A percentile compares a stretch with the other conserved stretches of the same genome.
Conservation (phyloP, 371 early-diverging fungal species). For the Haplosporangium sp. region DNA sequence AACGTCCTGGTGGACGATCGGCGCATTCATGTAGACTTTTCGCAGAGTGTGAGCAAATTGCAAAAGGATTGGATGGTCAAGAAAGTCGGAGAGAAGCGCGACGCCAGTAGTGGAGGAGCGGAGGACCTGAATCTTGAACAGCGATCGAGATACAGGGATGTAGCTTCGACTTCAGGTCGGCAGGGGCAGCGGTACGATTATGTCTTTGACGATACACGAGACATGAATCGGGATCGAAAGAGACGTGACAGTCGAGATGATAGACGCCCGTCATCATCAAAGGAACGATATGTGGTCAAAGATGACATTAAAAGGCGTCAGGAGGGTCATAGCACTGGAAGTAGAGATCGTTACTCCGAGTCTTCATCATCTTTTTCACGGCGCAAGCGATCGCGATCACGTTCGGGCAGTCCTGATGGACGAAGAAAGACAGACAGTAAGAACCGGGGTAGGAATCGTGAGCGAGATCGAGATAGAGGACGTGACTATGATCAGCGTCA, state of each 20-base stretch:
- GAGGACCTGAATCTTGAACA: slow-evolving; percentile 51
- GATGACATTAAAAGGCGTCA: too few species aligned
- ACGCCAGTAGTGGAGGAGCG: slow-evolving; percentile 8
- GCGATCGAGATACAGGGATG: slow-evolving; percentile 41
- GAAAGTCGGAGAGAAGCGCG: slow-evolving; percentile 45
- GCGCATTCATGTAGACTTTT: slow-evolving; percentile 97
- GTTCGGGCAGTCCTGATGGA: too few species aligned
- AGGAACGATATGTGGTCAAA: neutral
- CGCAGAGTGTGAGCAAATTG: slow-evolving; percentile 93
- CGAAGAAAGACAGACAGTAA: too few species aligned
- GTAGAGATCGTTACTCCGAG: too few species aligned
- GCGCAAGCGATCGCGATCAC: too few species aligned
- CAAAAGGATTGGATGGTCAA: slow-evolving; percentile 78
- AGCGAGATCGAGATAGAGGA: too few species aligned
- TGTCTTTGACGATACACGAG: slow-evolving; percentile 36
- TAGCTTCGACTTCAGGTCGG: neutral
- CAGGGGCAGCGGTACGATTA: slow-evolving; percentile 33
- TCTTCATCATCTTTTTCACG: too few species aligned
- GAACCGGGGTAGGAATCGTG: too few species aligned
- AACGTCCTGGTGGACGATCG: slow-evolving; percentile 97
- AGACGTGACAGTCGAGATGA: slow-evolving; percentile 8
- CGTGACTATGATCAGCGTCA: too few species aligned
- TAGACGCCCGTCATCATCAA: slow-evolving; percentile 2
- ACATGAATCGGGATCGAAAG: slow-evolving; percentile 4
- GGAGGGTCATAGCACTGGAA: too few species aligned